A percentile compares a stretch with the other conserved stretches of the same genome.
Evolutionary conservation across 108 stramenopile genomes (phyloP).

Genomic region (Cyclotella choctawhatcheeana): DNA sequence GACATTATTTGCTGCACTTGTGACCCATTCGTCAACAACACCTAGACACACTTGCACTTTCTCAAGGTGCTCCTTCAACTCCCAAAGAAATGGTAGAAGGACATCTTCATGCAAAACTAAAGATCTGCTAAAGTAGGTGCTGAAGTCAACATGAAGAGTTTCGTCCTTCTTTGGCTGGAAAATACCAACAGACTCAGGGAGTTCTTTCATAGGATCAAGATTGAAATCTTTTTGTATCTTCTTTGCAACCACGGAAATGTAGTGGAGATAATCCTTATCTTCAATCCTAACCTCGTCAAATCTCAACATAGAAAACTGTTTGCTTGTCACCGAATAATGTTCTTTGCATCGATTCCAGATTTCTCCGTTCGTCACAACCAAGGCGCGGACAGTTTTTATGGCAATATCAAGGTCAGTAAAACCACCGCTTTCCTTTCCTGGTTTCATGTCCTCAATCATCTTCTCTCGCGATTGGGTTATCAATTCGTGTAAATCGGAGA

Average conservation of each 20-base stretch:
- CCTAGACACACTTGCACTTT: constrained; percentile 28
- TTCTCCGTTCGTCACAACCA: background rate
- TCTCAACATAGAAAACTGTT: background rate
- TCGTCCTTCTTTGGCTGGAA: background rate
- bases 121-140: constrained; percentile 18
- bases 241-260: background rate
- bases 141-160: constrained; percentile 12
- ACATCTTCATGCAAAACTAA: constrained; percentile 26
- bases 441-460: background rate
- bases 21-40: constrained; percentile 11
- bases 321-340: background rate
- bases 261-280: background rate
- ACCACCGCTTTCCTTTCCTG: background rate
- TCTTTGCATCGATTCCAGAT: background rate
- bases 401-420: background rate
- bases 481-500: background rate
- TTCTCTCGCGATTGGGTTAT: background rate
- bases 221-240: background rate
- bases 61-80: constrained; percentile 25
- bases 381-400: background rate
- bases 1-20: background rate
- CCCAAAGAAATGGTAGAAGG: constrained; percentile 13
- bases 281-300: background rate
- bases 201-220: background rate
- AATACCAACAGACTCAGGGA: background rate